phyloP scores from a whole-genome alignment of 1,284 basidiomycete species.

The Ganoderma lingzhi region DNA sequence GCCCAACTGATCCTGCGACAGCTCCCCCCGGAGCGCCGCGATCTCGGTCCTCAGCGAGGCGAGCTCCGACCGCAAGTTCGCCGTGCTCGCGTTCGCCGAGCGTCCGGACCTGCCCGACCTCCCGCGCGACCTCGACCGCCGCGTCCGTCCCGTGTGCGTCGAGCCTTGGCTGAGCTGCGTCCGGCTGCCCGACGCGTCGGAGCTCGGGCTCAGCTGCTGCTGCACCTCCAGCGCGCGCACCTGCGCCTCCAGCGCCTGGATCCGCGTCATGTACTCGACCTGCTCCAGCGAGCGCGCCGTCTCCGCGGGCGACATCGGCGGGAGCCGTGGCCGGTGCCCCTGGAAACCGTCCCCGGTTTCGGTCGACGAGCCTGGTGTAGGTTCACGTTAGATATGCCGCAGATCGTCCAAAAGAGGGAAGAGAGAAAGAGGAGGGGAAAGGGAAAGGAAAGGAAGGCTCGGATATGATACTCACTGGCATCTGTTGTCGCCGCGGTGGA shows the following conservation, averaged over 20 bases:
- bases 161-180: slow-evolving; percentile 7
- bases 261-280: neutral
- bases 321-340: slow-evolving; percentile 5
- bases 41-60: slow-evolving; percentile 16
- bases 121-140: slow-evolving; percentile 4
- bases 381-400: neutral
- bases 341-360: neutral
- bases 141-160: neutral
- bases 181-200: slow-evolving; percentile 8
- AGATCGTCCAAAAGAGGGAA: neutral
- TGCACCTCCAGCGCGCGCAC: slow-evolving; percentile 4
- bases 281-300: neutral
- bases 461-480: slow-evolving; percentile 4
- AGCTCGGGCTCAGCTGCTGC: slow-evolving; percentile 2
- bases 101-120: neutral
- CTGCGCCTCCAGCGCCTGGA: slow-evolving; percentile 9
- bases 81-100: neutral
- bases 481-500: slow-evolving; percentile 3
- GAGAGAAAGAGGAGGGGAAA: neutral
- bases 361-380: neutral
- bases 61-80: slow-evolving; percentile 13
- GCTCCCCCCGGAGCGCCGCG: slow-evolving; percentile 16
- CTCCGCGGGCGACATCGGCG: slow-evolving; percentile 1
- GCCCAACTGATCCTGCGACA: slow-evolving; percentile 19
- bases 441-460: neutral